Evolutionary conservation across 345 rosid genomes (phyloP), one percentile per base, ranked within the genome.

Genomic region (Alliaria petiolata): DNA sequence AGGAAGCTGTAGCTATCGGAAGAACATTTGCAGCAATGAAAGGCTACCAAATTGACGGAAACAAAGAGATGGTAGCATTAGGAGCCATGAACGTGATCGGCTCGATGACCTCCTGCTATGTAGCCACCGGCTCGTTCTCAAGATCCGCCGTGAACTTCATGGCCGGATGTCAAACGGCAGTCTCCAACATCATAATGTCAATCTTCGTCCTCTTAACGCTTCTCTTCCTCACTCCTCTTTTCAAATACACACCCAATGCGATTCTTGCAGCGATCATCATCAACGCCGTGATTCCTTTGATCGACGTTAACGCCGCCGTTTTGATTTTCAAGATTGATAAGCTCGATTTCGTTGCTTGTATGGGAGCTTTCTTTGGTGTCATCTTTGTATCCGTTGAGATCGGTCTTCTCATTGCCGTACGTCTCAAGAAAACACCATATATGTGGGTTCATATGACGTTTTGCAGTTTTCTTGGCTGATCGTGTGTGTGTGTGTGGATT

Each of bases 1-100:
- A 90, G 98, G 98, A 93, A 85, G 98, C 98, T 38, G 76, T 80
- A 65, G 97, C 97, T 7, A 93, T 93, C 22, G 98, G 97, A 69
- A 86, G 98, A 83, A 90, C 97, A 31, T 93, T 93, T 74, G 97
- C 98, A 49, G 54, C 86, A 65, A 87, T 84, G 97, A 91, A 93
- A 70, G 96, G 91, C 75, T 91, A 93, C 79, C 92, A 90, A 49
- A 68, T 93, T 10, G 98, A 93, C 54, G 97, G 98, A 66, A 93
- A 91, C 84, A 93, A 89, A 74, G 97, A 91, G 80, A 93, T 91
- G 98, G 86, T 93, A 30, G 96, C 98, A 38, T 69, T 93, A 47
- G 97, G 98, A 77, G 60, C 92, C 19, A 93, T 89, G 98, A 93
- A 93, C 57, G 45, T 93, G 26, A 86, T 93, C 17, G 98, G 98